Evolutionary conservation across 2,329 filamentous ascomycete genomes (phyloP).

Genomic region (Boeremia lycopersici): DNA sequence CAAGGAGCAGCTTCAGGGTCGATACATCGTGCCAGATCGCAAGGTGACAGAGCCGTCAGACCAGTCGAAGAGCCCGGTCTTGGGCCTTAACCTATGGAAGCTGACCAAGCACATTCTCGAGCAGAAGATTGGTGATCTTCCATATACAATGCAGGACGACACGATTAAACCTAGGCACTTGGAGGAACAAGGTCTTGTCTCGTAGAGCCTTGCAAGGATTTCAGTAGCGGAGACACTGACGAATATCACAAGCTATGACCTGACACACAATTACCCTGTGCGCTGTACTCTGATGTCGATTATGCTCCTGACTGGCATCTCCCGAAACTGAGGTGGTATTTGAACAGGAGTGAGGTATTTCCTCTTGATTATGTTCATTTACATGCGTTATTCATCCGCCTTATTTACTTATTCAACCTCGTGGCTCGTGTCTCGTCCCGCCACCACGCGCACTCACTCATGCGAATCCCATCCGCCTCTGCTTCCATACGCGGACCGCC

Average conservation of each 20-base stretch:
- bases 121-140: slow-evolving; percentile 47
- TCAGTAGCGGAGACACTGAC: background rate
- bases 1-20: slow-evolving; percentile 53
- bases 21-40: slow-evolving; percentile 57
- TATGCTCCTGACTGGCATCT: too few relatives aligned
- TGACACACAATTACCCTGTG: background rate
- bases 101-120: slow-evolving; percentile 54
- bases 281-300: too few relatives aligned
- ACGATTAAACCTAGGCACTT: slow-evolving; percentile 2
- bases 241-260: background rate
- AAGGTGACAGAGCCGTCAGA: slow-evolving; percentile 53
- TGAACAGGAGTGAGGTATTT: too few relatives aligned
- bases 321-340: too few relatives aligned
- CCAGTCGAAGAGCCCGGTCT: slow-evolving; percentile 51
- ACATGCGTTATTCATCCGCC: background rate
- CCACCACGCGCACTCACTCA: slow-evolving; percentile 43
- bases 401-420: slow-evolving; percentile 39
- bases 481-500: slow-evolving; percentile 35
- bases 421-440: slow-evolving; percentile 35
- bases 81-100: slow-evolving; percentile 54
- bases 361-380: background rate
- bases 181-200: slow-evolving; percentile 5
- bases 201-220: background rate
- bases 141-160: slow-evolving; percentile 35
- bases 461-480: slow-evolving; percentile 33